phyloP scores from a whole-genome alignment of 2,329 filamentous ascomycete species.

The Cordyceps pruinosa region DNA sequence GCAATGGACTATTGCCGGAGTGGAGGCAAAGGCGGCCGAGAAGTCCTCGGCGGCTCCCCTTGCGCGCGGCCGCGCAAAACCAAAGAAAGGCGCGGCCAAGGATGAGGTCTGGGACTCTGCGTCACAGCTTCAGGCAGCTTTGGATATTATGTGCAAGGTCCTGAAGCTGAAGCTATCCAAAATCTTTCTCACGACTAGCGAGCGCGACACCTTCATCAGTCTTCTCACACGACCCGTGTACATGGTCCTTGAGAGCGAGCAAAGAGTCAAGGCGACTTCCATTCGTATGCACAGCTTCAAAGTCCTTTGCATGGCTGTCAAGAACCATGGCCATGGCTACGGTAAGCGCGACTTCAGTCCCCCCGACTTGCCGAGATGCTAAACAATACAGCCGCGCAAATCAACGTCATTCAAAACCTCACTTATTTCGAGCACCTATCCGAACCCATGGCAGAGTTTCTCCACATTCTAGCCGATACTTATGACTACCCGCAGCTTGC shows the following conservation, averaged over 20 bases:
- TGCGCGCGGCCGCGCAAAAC: constrained; percentile 66
- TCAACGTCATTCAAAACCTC: constrained; percentile 93
- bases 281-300: constrained; percentile 98
- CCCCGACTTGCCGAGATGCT: constrained; percentile 18
- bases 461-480: constrained; percentile 92
- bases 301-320: constrained; percentile 90
- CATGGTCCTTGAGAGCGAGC: constrained; percentile 88
- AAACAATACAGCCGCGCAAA: constrained; percentile 71
- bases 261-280: constrained; percentile 77
- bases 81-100: constrained; percentile 71
- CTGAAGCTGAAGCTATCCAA: constrained; percentile 85
- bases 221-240: constrained; percentile 91
- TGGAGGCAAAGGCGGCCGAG: constrained; percentile 88
- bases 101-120: constrained; percentile 85
- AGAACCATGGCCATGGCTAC: constrained; percentile 95
- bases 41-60: constrained; percentile 65
- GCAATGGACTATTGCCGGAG: constrained; percentile 91
- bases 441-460: constrained; percentile 96
- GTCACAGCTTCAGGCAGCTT: constrained; percentile 74
- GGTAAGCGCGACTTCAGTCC: constrained; percentile 44
- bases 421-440: constrained; percentile 99
- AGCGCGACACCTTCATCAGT: constrained; percentile 89
- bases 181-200: constrained; percentile 93
- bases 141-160: constrained; percentile 94
- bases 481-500: constrained; percentile 95